Evolutionary conservation across 345 rosid species (phyloP).

Genomic region (Corymbia maculata): DNA sequence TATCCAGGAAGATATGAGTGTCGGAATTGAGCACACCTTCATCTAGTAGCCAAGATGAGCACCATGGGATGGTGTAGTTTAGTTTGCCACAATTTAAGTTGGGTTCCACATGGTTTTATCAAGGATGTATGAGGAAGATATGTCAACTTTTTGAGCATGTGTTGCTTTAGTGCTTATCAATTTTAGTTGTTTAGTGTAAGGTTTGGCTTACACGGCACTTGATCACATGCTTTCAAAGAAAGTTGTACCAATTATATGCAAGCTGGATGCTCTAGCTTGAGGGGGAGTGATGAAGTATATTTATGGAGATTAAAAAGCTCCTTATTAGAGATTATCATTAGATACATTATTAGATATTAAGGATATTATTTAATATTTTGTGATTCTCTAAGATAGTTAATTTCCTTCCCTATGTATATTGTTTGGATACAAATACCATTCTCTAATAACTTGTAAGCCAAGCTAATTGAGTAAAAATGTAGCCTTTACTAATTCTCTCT

Average conservation of each 20-base stretch:
- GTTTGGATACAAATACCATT: too few relatives aligned
- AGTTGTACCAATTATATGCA: not conserved
- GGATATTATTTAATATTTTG: too few relatives aligned
- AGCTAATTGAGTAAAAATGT: too few relatives aligned
- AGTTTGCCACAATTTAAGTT: not conserved
- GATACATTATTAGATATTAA: too few relatives aligned
- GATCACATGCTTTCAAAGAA: not conserved
- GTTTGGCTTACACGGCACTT: accelerated
- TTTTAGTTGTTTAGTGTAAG: not conserved
- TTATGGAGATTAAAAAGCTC: too few relatives aligned
- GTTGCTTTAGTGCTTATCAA: not conserved
- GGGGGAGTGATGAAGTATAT: not conserved
- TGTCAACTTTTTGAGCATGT: not conserved
- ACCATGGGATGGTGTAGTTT: not conserved
- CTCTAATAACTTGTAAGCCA: too few relatives aligned
- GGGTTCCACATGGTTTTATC: not conserved
- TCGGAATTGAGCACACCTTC: not conserved
- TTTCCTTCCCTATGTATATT: too few relatives aligned
- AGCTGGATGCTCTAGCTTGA: not conserved
- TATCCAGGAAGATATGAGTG: not conserved
- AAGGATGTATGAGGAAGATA: not conserved
- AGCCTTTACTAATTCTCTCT: too few relatives aligned
- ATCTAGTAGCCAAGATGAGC: not conserved
- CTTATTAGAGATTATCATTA: too few relatives aligned
- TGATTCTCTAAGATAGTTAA: too few relatives aligned